Evolutionary conservation across 202 grass and related monocot genomes (phyloP), one percentile per base, ranked within the genome.

Genomic region (Musa balbisiana): DNA sequence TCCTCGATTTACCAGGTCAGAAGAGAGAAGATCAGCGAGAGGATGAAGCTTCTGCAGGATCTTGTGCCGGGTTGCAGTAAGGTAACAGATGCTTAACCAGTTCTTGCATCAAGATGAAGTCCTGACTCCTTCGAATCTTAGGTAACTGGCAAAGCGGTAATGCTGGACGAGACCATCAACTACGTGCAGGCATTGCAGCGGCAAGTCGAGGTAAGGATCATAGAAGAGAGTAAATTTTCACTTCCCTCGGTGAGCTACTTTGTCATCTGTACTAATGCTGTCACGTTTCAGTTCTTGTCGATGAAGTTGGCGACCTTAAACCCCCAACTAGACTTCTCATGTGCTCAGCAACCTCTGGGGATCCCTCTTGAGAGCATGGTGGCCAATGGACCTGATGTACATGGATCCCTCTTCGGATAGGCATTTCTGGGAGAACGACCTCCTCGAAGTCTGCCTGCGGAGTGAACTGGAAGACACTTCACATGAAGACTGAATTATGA

Each of bases 1-100:
- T 54, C 23, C 33, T 43, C 33, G 33, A 43, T 43, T 8, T 43
- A 55, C 52, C 72, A 74, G 72, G 72, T 74, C 5, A 74, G 72
- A 56, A 74, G 72, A 56, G 72, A 74, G 56, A 74, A 58, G 53
- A 74, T 58, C 72, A 58, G 72, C 15, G 53, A 74, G 9, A 74
- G 72, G 53, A 74, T 58, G 72, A 74, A 74, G 72, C 14, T 74
- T 1, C 72, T 74, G 72, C 72, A 74, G 51, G 53, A 74, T 43
- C 72, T 74, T 15, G 72, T 74, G 11, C 72, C 72, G 11, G 72
- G 72, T 17, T 74, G 72, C 72, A 74, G 27, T 20, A 74, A 74
- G 72, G 72, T 74, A 74, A 26, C 49, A 19, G 3, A 9, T 27
- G 10, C 23, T 27, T 29, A 1, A 0, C 13, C 20, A 13, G 10